Conservation (phyloP, 2,329 filamentous ascomycete species). For the Monilinia laxa region DNA sequence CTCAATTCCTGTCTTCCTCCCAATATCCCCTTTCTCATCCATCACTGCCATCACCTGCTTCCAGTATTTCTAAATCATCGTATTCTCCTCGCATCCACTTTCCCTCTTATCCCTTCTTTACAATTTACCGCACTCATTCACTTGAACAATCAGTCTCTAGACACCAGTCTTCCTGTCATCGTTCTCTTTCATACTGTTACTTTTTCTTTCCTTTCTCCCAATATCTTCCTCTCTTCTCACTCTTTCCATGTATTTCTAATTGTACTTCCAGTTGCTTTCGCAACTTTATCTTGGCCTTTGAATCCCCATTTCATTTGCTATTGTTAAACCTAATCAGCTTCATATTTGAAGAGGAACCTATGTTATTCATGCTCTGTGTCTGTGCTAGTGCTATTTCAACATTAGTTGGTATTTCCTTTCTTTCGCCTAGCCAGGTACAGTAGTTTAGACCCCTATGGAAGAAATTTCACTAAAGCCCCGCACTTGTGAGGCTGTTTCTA, state of each 20-base stretch:
- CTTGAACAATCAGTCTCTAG: not conserved
- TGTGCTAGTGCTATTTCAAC: no score
- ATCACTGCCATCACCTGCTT: not conserved
- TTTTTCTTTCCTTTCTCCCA: not conserved
- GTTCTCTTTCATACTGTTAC: not conserved
- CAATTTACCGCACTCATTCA: not conserved
- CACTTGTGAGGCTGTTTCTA: not conserved
- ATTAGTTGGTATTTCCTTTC: no score
- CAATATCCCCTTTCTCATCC: no score
- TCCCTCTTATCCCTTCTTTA: not conserved
- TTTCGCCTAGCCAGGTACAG: no score
- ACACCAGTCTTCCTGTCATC: not conserved
- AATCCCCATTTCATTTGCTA: not conserved
- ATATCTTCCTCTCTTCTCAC: not conserved
- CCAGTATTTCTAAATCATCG: not conserved
- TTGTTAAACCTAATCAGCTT: not conserved
- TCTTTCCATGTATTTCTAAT: not conserved
- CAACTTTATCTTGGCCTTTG: not conserved
- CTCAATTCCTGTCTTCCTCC: no score
- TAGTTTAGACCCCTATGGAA: no score
- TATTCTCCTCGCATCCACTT: not conserved
- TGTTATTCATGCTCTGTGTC: no score
- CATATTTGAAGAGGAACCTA: no score
- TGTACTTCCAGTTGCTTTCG: no score
- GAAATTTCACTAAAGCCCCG: no score